Percentiles rank a stretch among this genome's conserved stretches.
Conservation (phyloP, 2,329 filamentous ascomycete species). For the Aspergillus persii region DNA sequence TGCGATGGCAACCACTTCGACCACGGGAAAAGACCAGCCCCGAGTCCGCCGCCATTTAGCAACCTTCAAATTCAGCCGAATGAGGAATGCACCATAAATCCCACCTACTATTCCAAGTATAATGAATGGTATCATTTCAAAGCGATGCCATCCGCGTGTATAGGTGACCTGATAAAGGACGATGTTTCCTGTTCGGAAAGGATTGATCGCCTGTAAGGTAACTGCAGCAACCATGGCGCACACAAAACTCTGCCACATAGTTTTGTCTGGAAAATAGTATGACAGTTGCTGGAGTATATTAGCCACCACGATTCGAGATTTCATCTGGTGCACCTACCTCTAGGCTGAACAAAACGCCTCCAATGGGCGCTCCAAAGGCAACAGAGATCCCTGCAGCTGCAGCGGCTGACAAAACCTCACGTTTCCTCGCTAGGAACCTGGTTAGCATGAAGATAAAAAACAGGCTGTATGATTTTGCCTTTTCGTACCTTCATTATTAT, state of each 20-base stretch:
- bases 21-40: constrained; percentile 69
- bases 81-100: constrained; percentile 92
- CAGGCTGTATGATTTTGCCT: constrained; percentile 11
- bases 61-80: constrained; percentile 87
- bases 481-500: constrained; percentile 73
- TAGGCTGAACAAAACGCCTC: constrained; percentile 92
- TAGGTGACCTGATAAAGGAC: constrained; percentile 96
- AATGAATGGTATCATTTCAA: constrained; percentile 86
- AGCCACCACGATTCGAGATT: neutral
- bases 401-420: constrained; percentile 88
- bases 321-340: constrained; percentile 57
- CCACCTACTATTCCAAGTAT: constrained; percentile 85
- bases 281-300: constrained; percentile 66
- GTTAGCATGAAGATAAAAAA: neutral
- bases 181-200: constrained; percentile 91
- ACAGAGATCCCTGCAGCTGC: constrained; percentile 91
- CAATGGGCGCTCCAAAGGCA: constrained; percentile 90
- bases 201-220: constrained; percentile 86
- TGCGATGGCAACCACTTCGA: constrained; percentile 77
- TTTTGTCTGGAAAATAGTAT: constrained; percentile 98
- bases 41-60: constrained; percentile 73
- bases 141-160: constrained; percentile 86
- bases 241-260: constrained; percentile 99
- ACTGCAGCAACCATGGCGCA: constrained; percentile 99
- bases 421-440: constrained; percentile 69